phyloP scores from a whole-genome alignment of 208 protist genomes.

The Trypanosoma theileri region DNA sequence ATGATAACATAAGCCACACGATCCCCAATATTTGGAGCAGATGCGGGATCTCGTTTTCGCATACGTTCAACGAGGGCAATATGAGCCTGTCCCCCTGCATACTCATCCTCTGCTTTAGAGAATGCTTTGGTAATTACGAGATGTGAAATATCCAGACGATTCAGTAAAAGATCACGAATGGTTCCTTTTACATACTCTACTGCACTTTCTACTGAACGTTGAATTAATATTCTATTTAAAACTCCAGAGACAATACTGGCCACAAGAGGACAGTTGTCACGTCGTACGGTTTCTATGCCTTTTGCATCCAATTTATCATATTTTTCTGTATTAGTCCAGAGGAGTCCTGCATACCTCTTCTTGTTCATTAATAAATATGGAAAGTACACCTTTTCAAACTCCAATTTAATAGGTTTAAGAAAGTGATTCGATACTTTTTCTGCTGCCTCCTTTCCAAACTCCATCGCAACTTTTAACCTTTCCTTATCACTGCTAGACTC shows the following conservation, averaged over 20 bases:
- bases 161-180: slow-evolving; percentile 84
- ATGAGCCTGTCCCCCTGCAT: slow-evolving; percentile 85
- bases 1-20: slow-evolving; percentile 87
- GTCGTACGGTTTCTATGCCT: slow-evolving; percentile 98
- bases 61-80: slow-evolving; percentile 86
- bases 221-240: slow-evolving; percentile 84
- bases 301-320: slow-evolving; percentile 99
- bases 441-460: slow-evolving; percentile 93
- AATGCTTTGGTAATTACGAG: slow-evolving; percentile 88
- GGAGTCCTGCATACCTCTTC: slow-evolving; percentile 99
- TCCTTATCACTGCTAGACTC: slow-evolving; percentile 67
- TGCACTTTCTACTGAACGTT: slow-evolving; percentile 84
- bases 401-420: slow-evolving; percentile 97
- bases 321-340: slow-evolving; percentile 97
- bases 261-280: slow-evolving; percentile 98
- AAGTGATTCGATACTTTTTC: slow-evolving; percentile 84
- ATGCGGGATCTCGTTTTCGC: slow-evolving; percentile 80
- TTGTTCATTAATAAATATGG: slow-evolving; percentile 99
- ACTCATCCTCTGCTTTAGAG: slow-evolving; percentile 95
- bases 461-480: slow-evolving; percentile 54
- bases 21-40: slow-evolving; percentile 80
- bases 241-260: slow-evolving; percentile 81
- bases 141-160: slow-evolving; percentile 85
- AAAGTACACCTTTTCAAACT: slow-evolving; percentile 99
- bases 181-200: slow-evolving; percentile 91